phyloP scores from a whole-genome alignment of 2,329 filamentous ascomycete species.

The Eutypella sp. region DNA sequence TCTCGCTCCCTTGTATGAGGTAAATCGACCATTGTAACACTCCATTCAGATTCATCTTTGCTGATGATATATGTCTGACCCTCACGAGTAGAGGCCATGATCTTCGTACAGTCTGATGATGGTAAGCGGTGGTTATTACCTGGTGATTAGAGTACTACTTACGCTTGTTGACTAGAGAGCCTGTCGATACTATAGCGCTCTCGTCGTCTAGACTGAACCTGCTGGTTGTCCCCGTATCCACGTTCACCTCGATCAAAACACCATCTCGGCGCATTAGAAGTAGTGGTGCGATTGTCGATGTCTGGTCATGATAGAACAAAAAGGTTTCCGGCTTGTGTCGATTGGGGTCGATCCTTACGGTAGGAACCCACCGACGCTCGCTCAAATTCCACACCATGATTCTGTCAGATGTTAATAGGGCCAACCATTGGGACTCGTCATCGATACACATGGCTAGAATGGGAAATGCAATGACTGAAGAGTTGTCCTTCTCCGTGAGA shows the following conservation, averaged over 20 bases:
- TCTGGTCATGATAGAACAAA: constrained; percentile 50
- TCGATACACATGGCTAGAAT: constrained; percentile 62
- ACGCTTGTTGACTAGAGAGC: constrained; percentile 42
- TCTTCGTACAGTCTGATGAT: constrained; percentile 18
- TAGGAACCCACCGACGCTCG: constrained; percentile 51
- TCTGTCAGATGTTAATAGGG: constrained; percentile 55
- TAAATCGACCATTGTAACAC: constrained; percentile 41
- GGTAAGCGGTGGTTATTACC: background rate
- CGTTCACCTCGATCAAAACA: constrained; percentile 52
- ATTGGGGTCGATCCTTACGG: constrained; percentile 48
- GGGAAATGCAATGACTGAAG: constrained; percentile 47
- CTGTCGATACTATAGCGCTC: constrained; percentile 47
- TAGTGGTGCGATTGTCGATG: constrained; percentile 39
- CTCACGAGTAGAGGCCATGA: constrained; percentile 28
- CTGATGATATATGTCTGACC: constrained; percentile 24
- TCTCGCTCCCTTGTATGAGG: constrained; percentile 35
- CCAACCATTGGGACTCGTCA: constrained; percentile 59
- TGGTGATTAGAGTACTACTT: constrained; percentile 14
- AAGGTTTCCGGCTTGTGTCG: constrained; percentile 58
- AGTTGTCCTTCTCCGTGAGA: constrained; percentile 33
- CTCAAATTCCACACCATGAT: constrained; percentile 61
- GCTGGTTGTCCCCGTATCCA: constrained; percentile 36
- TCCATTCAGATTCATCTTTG: constrained; percentile 41
- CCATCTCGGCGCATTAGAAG: constrained; percentile 62
- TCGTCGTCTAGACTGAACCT: constrained; percentile 45